Conservation (phyloP, 2,329 filamentous ascomycete genomes). For the Aureobasidium sp. region DNA sequence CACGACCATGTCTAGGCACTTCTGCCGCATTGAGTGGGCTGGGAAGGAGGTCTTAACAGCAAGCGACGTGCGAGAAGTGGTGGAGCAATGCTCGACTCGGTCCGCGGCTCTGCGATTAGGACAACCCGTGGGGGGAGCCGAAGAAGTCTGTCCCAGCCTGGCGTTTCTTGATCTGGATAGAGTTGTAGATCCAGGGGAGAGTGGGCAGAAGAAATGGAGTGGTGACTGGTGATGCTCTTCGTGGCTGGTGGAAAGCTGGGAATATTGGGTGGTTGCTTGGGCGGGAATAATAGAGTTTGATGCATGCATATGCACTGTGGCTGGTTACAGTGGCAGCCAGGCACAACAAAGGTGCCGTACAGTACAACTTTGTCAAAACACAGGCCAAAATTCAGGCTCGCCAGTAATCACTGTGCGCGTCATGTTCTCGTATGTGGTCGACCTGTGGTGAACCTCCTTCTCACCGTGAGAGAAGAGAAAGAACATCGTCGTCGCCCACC, state of each 20-base stretch:
- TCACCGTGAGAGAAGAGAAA: background rate
- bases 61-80: background rate
- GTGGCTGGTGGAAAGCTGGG: background rate
- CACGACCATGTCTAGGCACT: background rate
- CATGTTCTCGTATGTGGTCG: background rate
- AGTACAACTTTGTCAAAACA: background rate
- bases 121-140: constrained; percentile 5
- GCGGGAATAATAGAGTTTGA: constrained; percentile 3
- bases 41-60: background rate
- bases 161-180: background rate
- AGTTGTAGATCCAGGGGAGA: background rate
- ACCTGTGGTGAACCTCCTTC: background rate
- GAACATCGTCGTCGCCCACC: background rate
- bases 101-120: constrained; percentile 2
- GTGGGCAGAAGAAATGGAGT: background rate
- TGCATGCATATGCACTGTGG: constrained; percentile 8
- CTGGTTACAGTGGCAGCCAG: background rate
- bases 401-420: background rate
- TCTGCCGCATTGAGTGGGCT: background rate
- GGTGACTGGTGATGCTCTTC: background rate
- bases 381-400: background rate
- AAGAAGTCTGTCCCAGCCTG: background rate
- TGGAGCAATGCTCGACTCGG: background rate
- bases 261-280: background rate
- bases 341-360: background rate